Evolutionary conservation across 768 basidiomycete genomes (phyloP), one percentile per base, ranked within the genome.

Genomic region (Pleurotus giganteus): DNA sequence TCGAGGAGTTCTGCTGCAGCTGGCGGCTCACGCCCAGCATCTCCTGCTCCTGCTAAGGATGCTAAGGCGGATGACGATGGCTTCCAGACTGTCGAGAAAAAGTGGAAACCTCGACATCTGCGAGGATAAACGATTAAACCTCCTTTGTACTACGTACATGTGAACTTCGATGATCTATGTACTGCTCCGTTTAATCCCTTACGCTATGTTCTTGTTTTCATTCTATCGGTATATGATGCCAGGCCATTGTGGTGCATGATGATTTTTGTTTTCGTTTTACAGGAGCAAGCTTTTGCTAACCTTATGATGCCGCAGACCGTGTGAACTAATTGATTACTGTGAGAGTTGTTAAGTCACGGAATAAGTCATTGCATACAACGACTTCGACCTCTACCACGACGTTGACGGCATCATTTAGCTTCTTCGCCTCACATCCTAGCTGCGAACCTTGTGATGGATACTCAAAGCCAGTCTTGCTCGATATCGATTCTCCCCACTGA

Each of bases 21-120:
- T 3, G 78, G 79, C 11, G 77, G 78, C 19, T 91, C 88, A 89
- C 75, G 89, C 9, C 73, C 79, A 39, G 72, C 75, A 0, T 63
- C 69, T 9, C 59, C 63, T 27, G 56, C 62, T 7, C 55, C 65
- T 15, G 39, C 56, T 37, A 42, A 36, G 51, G 79, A 80, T 47
- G 47, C 65, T 4, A 72, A 71, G 60, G 80, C 74, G 61, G 85
- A 88, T 37, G 75, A 82, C 3, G 89, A 91, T 61, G 88, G 89
- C 3, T 90, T 90, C 77, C 83, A 85, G 69, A 76, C 82, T 23
- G 84, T 86, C 32, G 68, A 69, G 53, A 72, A 71, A 62, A 69
- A 73, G 39, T 50, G 23, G 15, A 32, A 24, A 24, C 49, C 49
- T 26, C n/a, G 49, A 32, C 49, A 50, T 21, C 26, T 50, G 32